Conservation (phyloP, 2,329 filamentous ascomycete genomes). For the Dactylellina sp. region DNA sequence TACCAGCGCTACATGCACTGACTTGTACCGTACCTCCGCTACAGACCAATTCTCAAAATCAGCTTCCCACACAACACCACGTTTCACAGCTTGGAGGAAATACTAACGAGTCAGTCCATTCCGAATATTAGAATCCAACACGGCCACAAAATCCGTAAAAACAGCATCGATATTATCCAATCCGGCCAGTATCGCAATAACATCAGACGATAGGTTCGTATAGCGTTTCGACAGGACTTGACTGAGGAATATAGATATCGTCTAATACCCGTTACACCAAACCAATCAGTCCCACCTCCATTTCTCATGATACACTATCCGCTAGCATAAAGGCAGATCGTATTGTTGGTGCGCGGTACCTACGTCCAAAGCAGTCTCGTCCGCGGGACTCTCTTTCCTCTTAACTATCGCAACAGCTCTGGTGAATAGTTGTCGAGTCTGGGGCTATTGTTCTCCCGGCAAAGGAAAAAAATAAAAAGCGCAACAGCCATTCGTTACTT, state of each 20-base stretch:
- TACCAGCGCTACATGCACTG: constrained; percentile 82
- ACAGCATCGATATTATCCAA: constrained; percentile 87
- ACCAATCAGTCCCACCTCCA: not conserved
- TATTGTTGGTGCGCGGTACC: constrained; percentile 61
- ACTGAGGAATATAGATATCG: constrained; percentile 86
- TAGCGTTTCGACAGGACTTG: constrained; percentile 88
- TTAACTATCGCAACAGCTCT: constrained; percentile 78
- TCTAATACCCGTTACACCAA: constrained; percentile 69
- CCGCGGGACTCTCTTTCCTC: constrained; percentile 71
- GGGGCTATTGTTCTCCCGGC: constrained; percentile 66
- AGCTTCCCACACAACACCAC: constrained; percentile 79
- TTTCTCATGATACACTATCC: no score
- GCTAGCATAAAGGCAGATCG: not conserved
- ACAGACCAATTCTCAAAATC: constrained; percentile 69
- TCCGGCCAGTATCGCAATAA: constrained; percentile 88
- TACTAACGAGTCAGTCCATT: constrained; percentile 76
- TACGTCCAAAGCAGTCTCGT: constrained; percentile 88
- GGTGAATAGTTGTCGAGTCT: constrained; percentile 81
- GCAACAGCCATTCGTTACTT: constrained; percentile 30
- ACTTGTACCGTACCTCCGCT: constrained; percentile 82
- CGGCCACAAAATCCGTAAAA: constrained; percentile 87
- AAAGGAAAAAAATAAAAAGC: constrained; percentile 16
- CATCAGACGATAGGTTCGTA: constrained; percentile 92
- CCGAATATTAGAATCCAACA: constrained; percentile 84
- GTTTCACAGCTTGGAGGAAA: constrained; percentile 74